Base-by-base conservation (phyloP, 2,329 filamentous ascomycete species). In the Sporothrix brunneoviolacea region DNA sequence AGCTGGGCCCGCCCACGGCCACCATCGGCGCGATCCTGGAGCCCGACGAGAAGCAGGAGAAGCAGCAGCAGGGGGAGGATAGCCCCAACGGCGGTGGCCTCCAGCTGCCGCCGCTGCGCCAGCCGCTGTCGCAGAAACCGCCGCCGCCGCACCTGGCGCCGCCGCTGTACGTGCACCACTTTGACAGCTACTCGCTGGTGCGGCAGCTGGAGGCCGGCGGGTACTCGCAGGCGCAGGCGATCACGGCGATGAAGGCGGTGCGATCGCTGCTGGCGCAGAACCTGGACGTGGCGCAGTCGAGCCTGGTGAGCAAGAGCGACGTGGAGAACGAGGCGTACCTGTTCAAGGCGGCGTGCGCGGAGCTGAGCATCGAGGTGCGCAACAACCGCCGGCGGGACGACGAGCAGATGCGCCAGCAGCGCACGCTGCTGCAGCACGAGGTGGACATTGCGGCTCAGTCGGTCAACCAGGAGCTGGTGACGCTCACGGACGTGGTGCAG, bases 301-400 rank as follows among this genome's bases (percentile, higher is more conserved):
- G 83, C 3, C 73, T 97, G 8, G 87, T 96, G 10, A 89, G 84
- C 65, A 96, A 95, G 68, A 89, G 84, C 39, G 88, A 95, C 61
- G 86, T 95, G 33, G 91, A 97, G 64, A 98, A 97, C 65, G 88
- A 96, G 68, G 84, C 84, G 8, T 98, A 98, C 64, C 77, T 98
- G 10, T 98, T 98, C 72, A 81, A 86, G 48, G 93, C 93, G 2
- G 93, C 93, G 3, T 96, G 91, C 65, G 91, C 87, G 3, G 93
- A 98, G 69, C 77, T 98, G 30, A 82, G 83, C 59, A 91, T 89
- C 21, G 93, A 96, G 64, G 82, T 97, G 16, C 83, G 81, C 57
- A 89, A 90, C 55, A 84, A 84, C 49, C 77, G 89, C 21, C 84
- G 85, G 57, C 76, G 82, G 0, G 83, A 88, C 57, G 84, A 90